Evolutionary conservation across 345 rosid genomes (phyloP), one percentile per base, ranked within the genome.

Genomic region (Pelargonium nanum): DNA sequence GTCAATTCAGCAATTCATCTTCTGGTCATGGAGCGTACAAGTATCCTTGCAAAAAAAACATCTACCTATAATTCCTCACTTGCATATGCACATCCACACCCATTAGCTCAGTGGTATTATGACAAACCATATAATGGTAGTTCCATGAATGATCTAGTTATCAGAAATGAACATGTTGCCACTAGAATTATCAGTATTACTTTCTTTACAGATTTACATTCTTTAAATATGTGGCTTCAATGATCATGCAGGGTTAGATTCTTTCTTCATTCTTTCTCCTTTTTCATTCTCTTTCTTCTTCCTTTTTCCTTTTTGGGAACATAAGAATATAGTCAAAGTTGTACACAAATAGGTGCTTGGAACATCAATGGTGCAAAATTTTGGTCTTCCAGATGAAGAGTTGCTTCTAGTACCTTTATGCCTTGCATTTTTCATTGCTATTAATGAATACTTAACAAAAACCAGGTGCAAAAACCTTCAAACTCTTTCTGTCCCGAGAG

Each of bases 1-100:
- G 86, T 90, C 66, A 94, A 94, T 80, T 80, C 92, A 55, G 99
- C 86, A 26, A 71, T 88, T 75, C 88, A 73, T 64, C 90, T 74
- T 71, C 81, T 94, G 63, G 81, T 86, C n/a, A 66, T 77, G 82
- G 99, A 94, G 82, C 82, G 65, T 60, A 84, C 97, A 54, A 80
- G 97, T 94, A 94, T 94, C 99, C 99, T 90, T 83, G 1, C 22
- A 26, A 45, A 17, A 22, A 21, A 19, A 57, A 24, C 22, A n/a
- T 34, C 34, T 40, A 23, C 24, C 25, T 19, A 24, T 30, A 20
- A 28, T 53, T 22, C 6, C 48, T 30, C 51, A 12, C 22, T 32
- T 19, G 17, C 28, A 26, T 34, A 23, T 45, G 52, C 23, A 23
- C 23, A 16, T 9, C 3, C 48, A 40, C 2, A 12, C 48, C 13